Evolutionary conservation across 2,329 filamentous ascomycete genomes (phyloP), one percentile per base, ranked within the genome.

Genomic region (Pseudovirgaria hyperparasitica): DNA sequence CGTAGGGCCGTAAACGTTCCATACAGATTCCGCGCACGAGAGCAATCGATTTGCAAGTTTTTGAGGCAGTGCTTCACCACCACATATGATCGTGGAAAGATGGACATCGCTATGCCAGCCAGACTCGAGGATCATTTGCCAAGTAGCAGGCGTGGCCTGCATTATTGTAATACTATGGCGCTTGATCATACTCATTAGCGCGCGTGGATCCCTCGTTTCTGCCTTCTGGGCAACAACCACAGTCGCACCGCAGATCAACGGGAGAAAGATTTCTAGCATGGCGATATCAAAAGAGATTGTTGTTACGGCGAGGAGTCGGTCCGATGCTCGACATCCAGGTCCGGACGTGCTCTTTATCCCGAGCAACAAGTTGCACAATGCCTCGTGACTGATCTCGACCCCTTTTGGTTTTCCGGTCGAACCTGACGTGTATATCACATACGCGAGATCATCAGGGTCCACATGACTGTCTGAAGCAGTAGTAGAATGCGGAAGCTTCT

Each of bases 281-380:
- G 31, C 20, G n/a, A 36, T 37, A 21, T 37, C 34, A 31, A 50
- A 50, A 12, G 45, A 46, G 5, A 50, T 32, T 3, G 46, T 47
- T 9, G 44, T 46, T 14, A 48, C 32, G 9, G 45, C 45, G 20
- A 47, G 40, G 9, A 46, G 29, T 6, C 38, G 33, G 22, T 47
- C 45, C 2, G 22, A 25, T 21, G 34, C 33, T 24, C 19, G 32
- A 21, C 42, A 48, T 19, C 44, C 44, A 7, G 43, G 43, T 9
- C 43, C 38, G n/a, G n/a, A n/a, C n/a, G n/a, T n/a, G 25, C 35
- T 22, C 26, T 39, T 30, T 39, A 46, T 30, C 23, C 39, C 40
- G 10, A 37, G 19, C 8, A 50, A 32, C 9, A 44, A 28, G 4
- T 48, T 33, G 36, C 15, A 18, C 25, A 27, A 6, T 4, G 25